Base-by-base conservation (phyloP, 208 protist genomes). In the Leishmania tarentolae region DNA sequence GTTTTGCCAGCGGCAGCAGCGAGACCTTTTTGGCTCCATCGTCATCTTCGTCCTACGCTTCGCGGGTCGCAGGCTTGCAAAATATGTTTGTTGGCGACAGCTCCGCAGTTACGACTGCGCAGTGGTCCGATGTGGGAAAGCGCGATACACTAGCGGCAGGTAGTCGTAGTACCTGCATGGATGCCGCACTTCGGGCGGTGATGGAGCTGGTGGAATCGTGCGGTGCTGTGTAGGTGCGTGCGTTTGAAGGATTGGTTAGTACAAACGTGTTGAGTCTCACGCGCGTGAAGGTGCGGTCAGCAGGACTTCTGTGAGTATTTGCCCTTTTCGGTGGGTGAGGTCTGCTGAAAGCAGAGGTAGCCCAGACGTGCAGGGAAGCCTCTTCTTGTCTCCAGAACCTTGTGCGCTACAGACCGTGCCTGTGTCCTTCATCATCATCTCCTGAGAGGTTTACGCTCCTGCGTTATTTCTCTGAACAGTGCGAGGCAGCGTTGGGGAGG, bases 11-110 rank as follows among this genome's bases (percentile, higher is more conserved):
- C 73, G 94, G 92, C 63, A 90, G 88, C 19, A 90, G 85, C 61
- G 89, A 86, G 44, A 28, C 76, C 3, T 91, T 91, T 79, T 76
- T 96, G 28, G 42, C 68, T 8, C 40, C 42, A n/a, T 65, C 81
- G 7, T 75, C 86, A 0, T 61, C 78, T 46, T 35, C 61, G 37
- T n/a, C 17, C 15, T 57, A 63, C 35, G 81, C 59, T 31, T 81
- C 85, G 35, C 75, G 75, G 9, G 87, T 94, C 31, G 35, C 56
- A 1, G 87, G 87, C 0, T 72, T 89, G 2, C 24, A 35, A 31
- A 97, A 97, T 69, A 42, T 91, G 1, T 79, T 92, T 42, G 92
- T 97, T 21, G 94, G 94, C 15, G 94, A 97, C 66, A 82, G 70
- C 46, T 93, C 94, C n/a, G 87, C 81, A 63, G 91, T 94, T 40